Base-by-base conservation (phyloP, 2,329 filamentous ascomycete genomes). In the Helicocarpus griseus region DNA sequence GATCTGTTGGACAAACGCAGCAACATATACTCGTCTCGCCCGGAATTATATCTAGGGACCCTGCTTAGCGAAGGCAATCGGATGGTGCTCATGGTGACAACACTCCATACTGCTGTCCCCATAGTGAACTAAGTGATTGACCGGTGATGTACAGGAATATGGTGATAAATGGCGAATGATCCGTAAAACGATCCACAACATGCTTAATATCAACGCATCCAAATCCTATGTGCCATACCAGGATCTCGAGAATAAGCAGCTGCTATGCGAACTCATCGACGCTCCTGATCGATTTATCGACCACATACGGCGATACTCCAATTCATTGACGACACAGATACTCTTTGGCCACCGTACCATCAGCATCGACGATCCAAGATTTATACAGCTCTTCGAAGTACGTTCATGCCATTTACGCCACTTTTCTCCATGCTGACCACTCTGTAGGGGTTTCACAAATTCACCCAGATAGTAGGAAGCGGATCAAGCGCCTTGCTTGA, bases 221-320 rank as follows among this genome's bases (percentile, higher is more conserved):
- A 69, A 67, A 49, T 63, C 65, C 7, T 82, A 82, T 52, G 69
- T 80, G 2, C 70, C 74, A 1, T 81, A 80, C 55, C 77, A 81
- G 56, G 70, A 75, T 45, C 66, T 81, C 2, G 78, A 81, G 59
- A 77, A 74, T 61, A 77, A 75, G 57, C 71, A 74, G 47, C 76
- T 81, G 76, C 19, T 66, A 54, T 54, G 65, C 41, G 73, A 75
- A 5, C 61, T 81, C 17, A 56, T 80, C 3, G 68, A 73, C 0
- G 53, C 62, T 5, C 76, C 76, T 0, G 56, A 70, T 1, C 53
- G 66, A 1, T 75, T 75, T 41, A 49, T 69, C 4, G 60, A 73
- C 9, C 71, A 77, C 47, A 66, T 78, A 17, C 65, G 73, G 9
- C 67, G 75, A 28, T 79, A 76, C 54, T 70, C 73, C 2, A 74